Evolutionary conservation across 208 protist genomes (phyloP).

Genomic region (Herpetomonas samuelpessoai): DNA sequence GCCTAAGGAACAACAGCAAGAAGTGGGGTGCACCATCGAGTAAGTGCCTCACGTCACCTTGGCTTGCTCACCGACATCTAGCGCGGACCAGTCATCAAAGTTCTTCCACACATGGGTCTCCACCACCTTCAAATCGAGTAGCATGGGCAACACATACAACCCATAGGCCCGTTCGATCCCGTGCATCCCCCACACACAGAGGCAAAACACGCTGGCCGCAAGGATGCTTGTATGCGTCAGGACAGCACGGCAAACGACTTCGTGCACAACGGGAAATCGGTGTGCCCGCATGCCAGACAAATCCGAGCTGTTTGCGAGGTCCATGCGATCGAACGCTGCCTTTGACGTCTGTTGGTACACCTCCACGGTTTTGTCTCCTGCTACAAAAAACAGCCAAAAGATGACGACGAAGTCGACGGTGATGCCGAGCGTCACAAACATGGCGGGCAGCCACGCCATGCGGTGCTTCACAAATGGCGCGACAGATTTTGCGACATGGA

Average conservation of each 20-base stretch:
- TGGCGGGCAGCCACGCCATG: conserved; percentile 19
- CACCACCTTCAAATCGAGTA: conserved; percentile 25
- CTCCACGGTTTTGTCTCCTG: conserved; percentile 8
- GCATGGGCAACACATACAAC: conserved; percentile 32
- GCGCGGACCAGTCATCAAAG: conserved; percentile 28
- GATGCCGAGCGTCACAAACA: conserved; percentile 27
- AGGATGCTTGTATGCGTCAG: conserved; percentile 33
- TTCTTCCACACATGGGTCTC: conserved; percentile 32
- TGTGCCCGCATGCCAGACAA: conserved; percentile 1
- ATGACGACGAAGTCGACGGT: conserved; percentile 18
- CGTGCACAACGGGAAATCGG: conserved; percentile 1
- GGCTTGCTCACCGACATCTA: neutral
- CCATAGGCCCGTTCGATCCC: conserved; percentile 29
- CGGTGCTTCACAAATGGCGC: conserved; percentile 25
- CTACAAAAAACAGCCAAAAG: conserved; percentile 2
- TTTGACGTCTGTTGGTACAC: neutral
- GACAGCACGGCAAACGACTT: conserved; percentile 17
- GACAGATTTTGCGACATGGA: conserved; percentile 16
- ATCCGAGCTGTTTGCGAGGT: conserved; percentile 10
- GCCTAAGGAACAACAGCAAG: too few species aligned
- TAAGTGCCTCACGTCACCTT: too few species aligned
- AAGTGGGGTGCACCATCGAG: too few species aligned
- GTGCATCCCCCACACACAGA: conserved; percentile 36
- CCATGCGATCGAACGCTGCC: conserved; percentile 2
- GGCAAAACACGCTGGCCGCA: conserved; percentile 24